A percentile compares a stretch with the other conserved stretches of the same genome.
Evolutionary conservation across 192 early-diverging fungal genomes (phyloP).

Genomic region (Rhizoclosmatium sp.): DNA sequence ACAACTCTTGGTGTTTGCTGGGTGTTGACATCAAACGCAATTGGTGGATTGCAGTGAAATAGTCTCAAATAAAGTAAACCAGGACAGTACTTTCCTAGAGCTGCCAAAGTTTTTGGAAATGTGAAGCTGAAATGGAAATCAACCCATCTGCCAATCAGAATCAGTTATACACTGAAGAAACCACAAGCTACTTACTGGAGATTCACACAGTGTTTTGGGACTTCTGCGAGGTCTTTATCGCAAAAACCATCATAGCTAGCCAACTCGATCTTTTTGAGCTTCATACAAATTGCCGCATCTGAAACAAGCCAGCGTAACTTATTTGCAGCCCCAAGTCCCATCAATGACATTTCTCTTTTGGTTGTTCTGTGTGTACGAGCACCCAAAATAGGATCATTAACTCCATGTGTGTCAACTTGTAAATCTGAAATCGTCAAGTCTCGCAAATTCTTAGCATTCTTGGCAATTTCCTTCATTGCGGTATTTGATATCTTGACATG

Average conservation of each 20-base stretch:
- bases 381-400: background rate
- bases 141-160: conserved; percentile 47
- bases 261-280: conserved; percentile 54
- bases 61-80: conserved; percentile 49
- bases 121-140: conserved; percentile 57
- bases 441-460: conserved; percentile 21
- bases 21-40: background rate
- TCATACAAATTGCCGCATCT: conserved; percentile 24
- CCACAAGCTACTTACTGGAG: conserved; percentile 34
- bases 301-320: conserved; percentile 44
- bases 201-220: conserved; percentile 35
- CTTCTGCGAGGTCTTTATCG: conserved; percentile 43
- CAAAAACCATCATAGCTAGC: conserved; percentile 43
- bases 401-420: conserved; percentile 26
- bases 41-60: conserved; percentile 34
- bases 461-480: conserved; percentile 30
- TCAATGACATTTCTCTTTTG: conserved; percentile 9
- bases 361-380: background rate
- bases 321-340: conserved; percentile 38
- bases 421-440: conserved; percentile 56
- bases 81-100: conserved; percentile 40
- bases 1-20: no score
- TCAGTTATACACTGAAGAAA: background rate
- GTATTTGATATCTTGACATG: conserved; percentile 42
- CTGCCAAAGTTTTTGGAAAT: conserved; percentile 45